These are phyloP conservation scores for Amanita polypyramis DNA, from an alignment of 768 basidiomycete genomes.

Conservation along the genomic window DNA sequence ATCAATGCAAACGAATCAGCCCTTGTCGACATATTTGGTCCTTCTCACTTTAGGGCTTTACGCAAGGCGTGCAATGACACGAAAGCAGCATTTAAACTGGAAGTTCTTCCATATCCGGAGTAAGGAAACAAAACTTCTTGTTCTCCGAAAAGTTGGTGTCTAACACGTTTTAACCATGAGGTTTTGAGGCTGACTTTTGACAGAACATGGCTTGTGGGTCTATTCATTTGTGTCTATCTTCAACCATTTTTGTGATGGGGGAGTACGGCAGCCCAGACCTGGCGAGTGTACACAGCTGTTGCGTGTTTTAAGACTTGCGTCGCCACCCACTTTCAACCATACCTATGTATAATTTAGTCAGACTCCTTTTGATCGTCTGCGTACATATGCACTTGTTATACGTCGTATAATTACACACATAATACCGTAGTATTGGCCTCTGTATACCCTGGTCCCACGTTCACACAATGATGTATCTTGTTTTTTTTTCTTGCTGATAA, in stretches of 20 bases:
- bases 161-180: conserved; percentile 3
- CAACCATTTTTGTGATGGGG: not conserved
- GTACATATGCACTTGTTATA: not conserved
- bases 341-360: not conserved
- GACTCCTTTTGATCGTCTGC: not conserved
- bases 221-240: not conserved
- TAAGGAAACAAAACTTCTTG: not conserved
- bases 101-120: conserved; percentile 35
- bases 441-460: conserved; percentile 4
- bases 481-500: not conserved
- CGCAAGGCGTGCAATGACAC: conserved; percentile 66
- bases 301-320: not conserved
- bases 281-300: too few relatives aligned
- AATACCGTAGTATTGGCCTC: not conserved
- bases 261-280: not conserved
- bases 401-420: conserved; percentile 1
- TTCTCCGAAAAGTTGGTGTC: conserved; percentile 1
- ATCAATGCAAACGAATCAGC: conserved; percentile 56
- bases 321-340: not conserved
- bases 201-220: not conserved
- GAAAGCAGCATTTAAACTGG: conserved; percentile 63
- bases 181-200: not conserved
- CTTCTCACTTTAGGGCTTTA: conserved; percentile 58
- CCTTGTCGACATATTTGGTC: conserved; percentile 68
- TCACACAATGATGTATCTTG: not conserved